phyloP scores from a whole-genome alignment of 208 protist genomes.

The Leishmania braziliensis region DNA sequence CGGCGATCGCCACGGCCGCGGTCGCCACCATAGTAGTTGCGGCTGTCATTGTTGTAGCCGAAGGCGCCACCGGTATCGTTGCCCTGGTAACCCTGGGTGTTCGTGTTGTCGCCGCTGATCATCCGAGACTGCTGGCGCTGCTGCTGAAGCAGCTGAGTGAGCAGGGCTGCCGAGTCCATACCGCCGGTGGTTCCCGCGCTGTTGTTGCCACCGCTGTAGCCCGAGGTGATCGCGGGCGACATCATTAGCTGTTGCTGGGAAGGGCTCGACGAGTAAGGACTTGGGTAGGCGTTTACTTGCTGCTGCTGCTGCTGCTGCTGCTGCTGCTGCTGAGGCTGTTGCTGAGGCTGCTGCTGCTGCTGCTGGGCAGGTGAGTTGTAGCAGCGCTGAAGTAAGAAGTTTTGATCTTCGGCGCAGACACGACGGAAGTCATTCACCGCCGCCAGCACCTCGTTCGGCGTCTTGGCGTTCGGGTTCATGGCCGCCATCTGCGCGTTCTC shows the following conservation, averaged over 20 bases:
- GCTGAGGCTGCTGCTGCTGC: conserved; percentile 23
- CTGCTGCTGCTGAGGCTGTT: conserved; percentile 20
- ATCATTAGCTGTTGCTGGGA: conserved; percentile 16
- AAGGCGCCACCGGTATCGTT: conserved; percentile 15
- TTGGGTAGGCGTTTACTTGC: conserved; percentile 13
- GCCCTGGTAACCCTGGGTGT: conserved; percentile 18
- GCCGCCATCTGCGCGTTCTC: conserved; percentile 51
- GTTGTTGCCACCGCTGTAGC: conserved; percentile 8
- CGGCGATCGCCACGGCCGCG: conserved; percentile 21
- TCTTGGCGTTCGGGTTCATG: conserved; percentile 69
- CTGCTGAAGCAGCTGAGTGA: conserved; percentile 29
- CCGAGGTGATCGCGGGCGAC: conserved; percentile 1
- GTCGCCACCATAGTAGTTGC: conserved; percentile 12
- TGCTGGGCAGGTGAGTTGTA: conserved; percentile 53
- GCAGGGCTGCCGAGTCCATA: conserved; percentile 23
- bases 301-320: conserved; percentile 25
- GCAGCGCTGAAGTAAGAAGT: conserved; percentile 67
- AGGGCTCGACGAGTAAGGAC: conserved; percentile 17
- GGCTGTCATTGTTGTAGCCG: conserved; percentile 19
- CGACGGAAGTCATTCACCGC: conserved; percentile 86
- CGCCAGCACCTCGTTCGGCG: conserved; percentile 63
- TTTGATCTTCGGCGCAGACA: conserved; percentile 62
- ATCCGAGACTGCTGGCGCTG: conserved; percentile 26
- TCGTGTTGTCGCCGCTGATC: conserved; percentile 28
- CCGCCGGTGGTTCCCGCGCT: not conserved